Base-by-base conservation (phyloP, 2,329 filamentous ascomycete genomes). In the Trichoderma semiorbis region DNA sequence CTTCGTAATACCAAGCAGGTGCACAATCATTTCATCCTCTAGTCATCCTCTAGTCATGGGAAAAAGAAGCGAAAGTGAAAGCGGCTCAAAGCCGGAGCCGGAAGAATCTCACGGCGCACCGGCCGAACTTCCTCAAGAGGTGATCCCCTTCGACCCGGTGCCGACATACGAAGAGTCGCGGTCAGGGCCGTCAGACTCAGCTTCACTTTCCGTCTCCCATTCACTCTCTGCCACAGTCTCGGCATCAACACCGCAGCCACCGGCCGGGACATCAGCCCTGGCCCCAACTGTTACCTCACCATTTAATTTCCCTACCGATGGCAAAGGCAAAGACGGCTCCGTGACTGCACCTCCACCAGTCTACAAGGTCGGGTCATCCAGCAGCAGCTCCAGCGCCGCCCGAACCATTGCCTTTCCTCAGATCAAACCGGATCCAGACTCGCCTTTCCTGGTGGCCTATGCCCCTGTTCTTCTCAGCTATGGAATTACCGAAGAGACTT, bases 371-470 rank as follows among this genome's bases (percentile, higher is more conserved):
- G 73, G 75, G 5, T 73, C 76, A 5, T 69, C 68, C 39, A 72
- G 72, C 7, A 50, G 72, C 18, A 70, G 70, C 34, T 70, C 65
- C 30, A 58, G 65, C 36, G 10, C 50, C 10, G 18, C 30, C 26
- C 77, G 75, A 8, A 81, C 80, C 12, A 80, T 85, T 57, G 82
- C 80, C n/a, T 81, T 84, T 30, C 83, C 83, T 0, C 84, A 85
- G 71, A 72, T 78, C 28, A 74, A 70, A 1, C 76, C 83, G 0
- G 77, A 78, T 5, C 73, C 79, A 5, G 78, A 80, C 1, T 77
- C 83, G 0, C 80, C 83, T 0, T 83, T 85, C 71, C 76, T 85
- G 1, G 36, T 74, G 1, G 82, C 82, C 0, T 86, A 83, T 70
- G 69, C 83, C 0, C 80, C 80, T 0, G 65, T 77, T 3, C 80